phyloP scores from a whole-genome alignment of 306 rosid genomes.

The Quercus berberidifolia region DNA sequence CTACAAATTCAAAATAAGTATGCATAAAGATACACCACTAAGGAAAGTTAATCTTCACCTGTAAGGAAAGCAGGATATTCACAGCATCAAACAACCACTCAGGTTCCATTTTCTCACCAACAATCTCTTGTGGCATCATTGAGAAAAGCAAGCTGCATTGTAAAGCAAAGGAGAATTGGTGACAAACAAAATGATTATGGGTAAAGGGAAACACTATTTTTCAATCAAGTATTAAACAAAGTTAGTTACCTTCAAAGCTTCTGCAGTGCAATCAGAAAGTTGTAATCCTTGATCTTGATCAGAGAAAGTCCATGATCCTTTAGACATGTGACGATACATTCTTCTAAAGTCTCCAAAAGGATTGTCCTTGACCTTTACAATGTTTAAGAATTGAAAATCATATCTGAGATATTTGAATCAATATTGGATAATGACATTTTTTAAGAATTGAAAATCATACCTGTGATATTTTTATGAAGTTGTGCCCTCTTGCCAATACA shows the following conservation, averaged over 20 bases:
- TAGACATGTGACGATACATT: constrained; percentile 75
- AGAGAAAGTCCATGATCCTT: constrained; percentile 84
- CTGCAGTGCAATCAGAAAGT: constrained; percentile 82
- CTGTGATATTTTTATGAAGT: constrained; percentile 35
- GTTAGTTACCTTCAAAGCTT: constrained; percentile 54
- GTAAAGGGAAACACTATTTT: background rate
- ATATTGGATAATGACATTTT: background rate
- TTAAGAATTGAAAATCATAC: constrained; percentile 9
- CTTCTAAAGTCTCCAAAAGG: constrained; percentile 57
- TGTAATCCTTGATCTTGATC: constrained; percentile 88
- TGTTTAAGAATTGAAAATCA: background rate
- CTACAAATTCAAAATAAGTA: too few relatives aligned
- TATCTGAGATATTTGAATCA: background rate
- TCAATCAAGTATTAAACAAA: background rate
- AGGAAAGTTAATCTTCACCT: constrained; percentile 29
- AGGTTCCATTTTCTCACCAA: constrained; percentile 70
- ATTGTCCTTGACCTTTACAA: constrained; percentile 46
- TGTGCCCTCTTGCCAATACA: constrained; percentile 14
- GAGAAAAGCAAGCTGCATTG: constrained; percentile 68
- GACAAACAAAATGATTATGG: background rate
- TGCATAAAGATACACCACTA: too few relatives aligned
- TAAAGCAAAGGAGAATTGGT: background rate
- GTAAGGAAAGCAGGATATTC: constrained; percentile 59
- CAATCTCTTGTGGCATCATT: constrained; percentile 51
- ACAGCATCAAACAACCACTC: constrained; percentile 59